Conservation (phyloP, 495 filamentous ascomycete species). For the Lasiosphaeria ovina region DNA sequence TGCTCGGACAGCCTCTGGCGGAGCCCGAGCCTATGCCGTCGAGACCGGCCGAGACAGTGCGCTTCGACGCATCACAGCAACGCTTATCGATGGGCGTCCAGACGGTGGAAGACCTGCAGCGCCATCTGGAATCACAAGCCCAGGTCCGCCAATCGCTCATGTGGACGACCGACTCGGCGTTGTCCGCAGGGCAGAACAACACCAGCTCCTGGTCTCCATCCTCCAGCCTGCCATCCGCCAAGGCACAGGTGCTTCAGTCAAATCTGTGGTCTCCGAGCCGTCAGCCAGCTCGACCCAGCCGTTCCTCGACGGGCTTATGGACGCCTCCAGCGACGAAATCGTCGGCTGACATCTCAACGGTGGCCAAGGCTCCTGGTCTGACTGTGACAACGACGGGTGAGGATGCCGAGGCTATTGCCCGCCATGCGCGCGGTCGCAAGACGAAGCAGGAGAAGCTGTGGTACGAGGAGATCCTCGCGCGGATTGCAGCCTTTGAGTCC, state of each 20-base stretch:
- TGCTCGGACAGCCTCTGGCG: conserved; percentile 5
- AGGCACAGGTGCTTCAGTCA: background rate
- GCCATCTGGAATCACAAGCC: conserved; percentile 13
- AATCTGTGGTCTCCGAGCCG: background rate
- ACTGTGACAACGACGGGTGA: conserved; percentile 5
- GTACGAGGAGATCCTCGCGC: conserved; percentile 23
- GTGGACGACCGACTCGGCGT: conserved; percentile 1
- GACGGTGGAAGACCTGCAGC: conserved; percentile 23
- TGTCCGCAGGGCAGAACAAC: background rate
- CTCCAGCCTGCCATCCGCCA: background rate
- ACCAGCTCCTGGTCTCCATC: background rate
- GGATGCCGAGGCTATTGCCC: conserved; percentile 18
- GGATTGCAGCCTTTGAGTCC: conserved; percentile 23
- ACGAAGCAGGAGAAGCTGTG: conserved; percentile 12
- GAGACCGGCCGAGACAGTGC: too few species aligned
- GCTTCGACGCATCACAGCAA: background rate
- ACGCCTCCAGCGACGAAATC: background rate
- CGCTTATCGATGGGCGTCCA: conserved; percentile 8
- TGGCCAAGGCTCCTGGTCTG: background rate
- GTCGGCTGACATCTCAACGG: background rate
- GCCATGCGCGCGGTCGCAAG: conserved; percentile 20
- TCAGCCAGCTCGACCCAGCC: background rate
- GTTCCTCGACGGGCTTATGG: background rate
- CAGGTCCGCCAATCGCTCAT: conserved; percentile 22
- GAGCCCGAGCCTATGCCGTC: conserved; percentile 4